These are phyloP conservation scores for Perilla frutescens DNA, from an alignment of 257 asterid species.

Conservation along the genomic window DNA sequence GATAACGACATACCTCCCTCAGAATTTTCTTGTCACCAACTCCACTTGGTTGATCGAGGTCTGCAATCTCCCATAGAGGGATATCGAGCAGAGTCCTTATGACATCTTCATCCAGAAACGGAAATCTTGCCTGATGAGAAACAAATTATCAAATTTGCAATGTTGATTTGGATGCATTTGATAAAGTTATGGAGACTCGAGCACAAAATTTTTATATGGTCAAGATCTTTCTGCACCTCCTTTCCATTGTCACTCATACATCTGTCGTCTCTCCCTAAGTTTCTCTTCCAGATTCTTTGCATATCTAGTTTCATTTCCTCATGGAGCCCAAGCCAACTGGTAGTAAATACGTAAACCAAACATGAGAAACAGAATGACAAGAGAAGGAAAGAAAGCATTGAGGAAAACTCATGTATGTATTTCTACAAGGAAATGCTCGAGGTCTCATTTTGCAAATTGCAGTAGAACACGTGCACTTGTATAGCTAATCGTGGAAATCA, in stretches of 20 bases:
- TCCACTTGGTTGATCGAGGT: constrained; percentile 91
- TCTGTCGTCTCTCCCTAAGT: constrained; percentile 96
- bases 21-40: constrained; percentile 86
- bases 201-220: constrained; percentile 14
- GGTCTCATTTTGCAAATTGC: not conserved
- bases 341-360: not conserved
- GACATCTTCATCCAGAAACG: constrained; percentile 94
- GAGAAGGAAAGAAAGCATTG: not conserved
- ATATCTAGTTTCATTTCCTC: constrained; percentile 95
- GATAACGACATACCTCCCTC: constrained; percentile 63
- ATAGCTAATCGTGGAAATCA: not conserved
- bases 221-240: constrained; percentile 61
- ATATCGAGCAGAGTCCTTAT: constrained; percentile 77
- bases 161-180: constrained; percentile 10
- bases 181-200: constrained; percentile 9
- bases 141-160: constrained; percentile 7
- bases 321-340: constrained; percentile 86
- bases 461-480: not conserved
- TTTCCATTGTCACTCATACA: constrained; percentile 89
- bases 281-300: constrained; percentile 99
- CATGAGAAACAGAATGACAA: not conserved
- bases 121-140: constrained; percentile 77
- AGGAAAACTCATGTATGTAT: not conserved
- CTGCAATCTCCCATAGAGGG: constrained; percentile 92
- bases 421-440: not conserved